These are phyloP conservation scores for Centrapalus pauciflorus DNA, from an alignment of 129 eudicot species.

Conservation along the genomic window DNA sequence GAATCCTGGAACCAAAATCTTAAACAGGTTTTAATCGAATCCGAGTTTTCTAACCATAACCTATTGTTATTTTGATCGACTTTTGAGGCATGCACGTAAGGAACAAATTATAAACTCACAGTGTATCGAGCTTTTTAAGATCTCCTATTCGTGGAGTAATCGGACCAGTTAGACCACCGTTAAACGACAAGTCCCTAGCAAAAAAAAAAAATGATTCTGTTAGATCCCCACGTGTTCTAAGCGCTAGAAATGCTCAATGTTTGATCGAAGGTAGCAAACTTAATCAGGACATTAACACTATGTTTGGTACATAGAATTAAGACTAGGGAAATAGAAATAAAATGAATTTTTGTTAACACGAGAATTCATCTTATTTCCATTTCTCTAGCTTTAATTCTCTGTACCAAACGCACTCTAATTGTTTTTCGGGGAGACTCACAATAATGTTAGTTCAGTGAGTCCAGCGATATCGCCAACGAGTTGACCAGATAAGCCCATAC, in stretches of 20 bases:
- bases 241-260: not conserved
- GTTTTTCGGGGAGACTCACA: too few species aligned
- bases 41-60: not conserved
- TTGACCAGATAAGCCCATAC: constrained; percentile 69
- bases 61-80: too few species aligned
- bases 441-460: constrained; percentile 56
- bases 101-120: constrained; percentile 48
- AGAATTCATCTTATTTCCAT: too few species aligned
- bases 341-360: too few species aligned
- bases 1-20: constrained; percentile 49
- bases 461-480: constrained; percentile 85
- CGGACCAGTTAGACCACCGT: constrained; percentile 72
- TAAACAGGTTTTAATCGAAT: not conserved
- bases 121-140: constrained; percentile 54
- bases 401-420: too few species aligned
- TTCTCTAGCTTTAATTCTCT: too few species aligned
- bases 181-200: constrained; percentile 85
- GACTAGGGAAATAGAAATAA: too few species aligned
- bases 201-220: constrained; percentile 11
- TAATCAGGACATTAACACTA: not conserved
- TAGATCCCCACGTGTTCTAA: not conserved
- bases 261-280: not conserved
- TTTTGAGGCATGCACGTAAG: too few species aligned
- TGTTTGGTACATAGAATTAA: not conserved
- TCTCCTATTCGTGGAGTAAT: constrained; percentile 76